A percentile compares a stretch with the other conserved stretches of the same genome.
phyloP scores from a whole-genome alignment of 805 yeast species.

The Barnettozyma salicaria region DNA sequence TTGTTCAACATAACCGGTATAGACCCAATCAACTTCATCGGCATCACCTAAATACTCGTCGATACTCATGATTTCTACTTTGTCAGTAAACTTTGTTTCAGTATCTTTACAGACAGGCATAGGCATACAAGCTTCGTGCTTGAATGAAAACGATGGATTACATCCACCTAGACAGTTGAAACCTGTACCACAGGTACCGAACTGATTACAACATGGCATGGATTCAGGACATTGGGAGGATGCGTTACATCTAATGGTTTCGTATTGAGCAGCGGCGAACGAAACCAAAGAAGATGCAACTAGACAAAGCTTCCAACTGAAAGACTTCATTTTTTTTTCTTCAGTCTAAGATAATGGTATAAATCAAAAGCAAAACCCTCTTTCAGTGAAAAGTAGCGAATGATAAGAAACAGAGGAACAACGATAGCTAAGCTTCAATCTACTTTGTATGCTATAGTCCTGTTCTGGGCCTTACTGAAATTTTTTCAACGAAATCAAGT shows the following conservation, averaged over 20 bases:
- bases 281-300: neutral
- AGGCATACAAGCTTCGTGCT: constrained; percentile 70
- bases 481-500: too few species aligned
- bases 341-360: too few species aligned
- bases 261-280: constrained; percentile 2
- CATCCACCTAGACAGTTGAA: constrained; percentile 81
- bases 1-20: constrained; percentile 48
- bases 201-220: constrained; percentile 80
- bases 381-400: too few species aligned
- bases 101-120: constrained; percentile 64
- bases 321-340: neutral
- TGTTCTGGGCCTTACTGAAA: too few species aligned
- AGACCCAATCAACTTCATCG: constrained; percentile 60
- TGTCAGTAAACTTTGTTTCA: constrained; percentile 36
- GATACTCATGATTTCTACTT: constrained; percentile 23
- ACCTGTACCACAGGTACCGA: constrained; percentile 78
- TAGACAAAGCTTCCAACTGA: neutral
- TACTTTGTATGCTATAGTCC: too few species aligned
- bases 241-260: constrained; percentile 41
- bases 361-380: too few species aligned
- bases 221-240: constrained; percentile 63
- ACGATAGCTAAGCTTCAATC: too few species aligned
- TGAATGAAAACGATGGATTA: constrained; percentile 46
- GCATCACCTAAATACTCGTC: constrained; percentile 56
- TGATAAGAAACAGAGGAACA: too few species aligned